Base-by-base conservation (phyloP, 2,329 filamentous ascomycete species). In the Coleophoma crateriformis region DNA sequence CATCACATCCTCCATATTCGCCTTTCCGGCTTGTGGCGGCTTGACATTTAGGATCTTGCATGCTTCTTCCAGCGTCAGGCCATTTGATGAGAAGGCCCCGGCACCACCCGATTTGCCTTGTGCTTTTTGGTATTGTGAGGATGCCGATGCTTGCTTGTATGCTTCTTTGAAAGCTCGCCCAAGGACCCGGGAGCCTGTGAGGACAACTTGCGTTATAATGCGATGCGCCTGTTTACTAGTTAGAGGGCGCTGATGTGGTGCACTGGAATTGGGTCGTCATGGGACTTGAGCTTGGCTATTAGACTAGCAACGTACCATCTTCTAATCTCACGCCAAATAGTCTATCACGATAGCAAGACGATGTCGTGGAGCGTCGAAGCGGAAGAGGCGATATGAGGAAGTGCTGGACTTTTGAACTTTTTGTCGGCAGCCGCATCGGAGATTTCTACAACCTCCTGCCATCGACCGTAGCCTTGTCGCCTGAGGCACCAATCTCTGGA, bases 21-120 rank as follows among this genome's bases (percentile, higher is more conserved):
- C 78, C 66, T 90, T 78, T 42, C 88, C 90, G 53, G 78, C 81
- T 67, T 87, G 81, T 1, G 92, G 91, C 35, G 91, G 89, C 68
- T 92, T 89, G 60, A 99, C 90, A 68, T 99, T 95, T 55, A 99
- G 81, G 65, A 99, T 96, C 71, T 90, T 89, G 81, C 90, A 97
- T 48, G 94, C 94, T 76, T 99, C 94, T 60, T 96, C 90, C 63
- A 99, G 84, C 8, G 90, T 94, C 70, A 97, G 86, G 65, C 90
- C 88, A 5, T 82, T 81, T 61, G 51, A 77, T 54, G 79, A 77
- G 58, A 79, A 79, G 46, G 72, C 62, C 10, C 67, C 67, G 34
- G 64, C 59, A 50, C 71, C 71, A 58, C 79, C 78, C 48, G 71
- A 67, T 62, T 86, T 87, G 56, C 78, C 79, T 58, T 85, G 83